Conservation (phyloP, 2,329 filamentous ascomycete species). For the Trichophyton benhamiae region DNA sequence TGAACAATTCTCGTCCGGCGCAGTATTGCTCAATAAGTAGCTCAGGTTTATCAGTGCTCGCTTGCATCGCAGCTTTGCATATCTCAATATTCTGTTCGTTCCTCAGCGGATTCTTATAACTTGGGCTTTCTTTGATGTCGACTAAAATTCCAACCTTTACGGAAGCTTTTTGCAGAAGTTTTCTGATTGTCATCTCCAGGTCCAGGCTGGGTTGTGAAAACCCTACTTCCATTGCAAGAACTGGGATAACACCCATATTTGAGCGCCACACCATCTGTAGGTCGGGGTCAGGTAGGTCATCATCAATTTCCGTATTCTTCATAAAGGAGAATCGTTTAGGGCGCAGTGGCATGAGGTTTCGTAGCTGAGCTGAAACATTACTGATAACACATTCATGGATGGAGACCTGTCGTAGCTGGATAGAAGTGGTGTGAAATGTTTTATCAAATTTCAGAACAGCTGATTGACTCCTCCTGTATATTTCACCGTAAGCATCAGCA, state of each 20-base stretch:
- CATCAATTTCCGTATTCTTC: not conserved
- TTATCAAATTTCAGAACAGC: too few relatives aligned
- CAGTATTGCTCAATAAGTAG: not conserved
- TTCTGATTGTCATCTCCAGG: not conserved
- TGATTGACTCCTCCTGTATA: too few relatives aligned
- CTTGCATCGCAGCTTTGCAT: not conserved
- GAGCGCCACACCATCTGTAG: not conserved
- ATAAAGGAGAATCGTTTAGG: not conserved
- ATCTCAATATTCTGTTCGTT: not conserved
- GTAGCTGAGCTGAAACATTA: not conserved
- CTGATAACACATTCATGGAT: not conserved
- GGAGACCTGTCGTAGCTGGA: too few relatives aligned
- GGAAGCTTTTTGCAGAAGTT: not conserved
- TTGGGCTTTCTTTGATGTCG: not conserved
- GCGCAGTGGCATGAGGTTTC: not conserved
- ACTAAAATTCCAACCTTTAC: not conserved
- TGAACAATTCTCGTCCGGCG: not conserved
- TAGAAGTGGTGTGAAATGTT: too few relatives aligned
- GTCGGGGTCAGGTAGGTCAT: not conserved
- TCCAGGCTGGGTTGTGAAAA: not conserved
- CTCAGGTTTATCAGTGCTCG: not conserved
- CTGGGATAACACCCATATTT: not conserved
- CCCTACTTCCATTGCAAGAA: not conserved
- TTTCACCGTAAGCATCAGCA: too few relatives aligned
- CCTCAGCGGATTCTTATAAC: not conserved